A percentile compares a stretch with the other conserved stretches of the same genome.
Evolutionary conservation across 2,329 filamentous ascomycete species (phyloP).

Genomic region (Proliferodiscus dingleyae): DNA sequence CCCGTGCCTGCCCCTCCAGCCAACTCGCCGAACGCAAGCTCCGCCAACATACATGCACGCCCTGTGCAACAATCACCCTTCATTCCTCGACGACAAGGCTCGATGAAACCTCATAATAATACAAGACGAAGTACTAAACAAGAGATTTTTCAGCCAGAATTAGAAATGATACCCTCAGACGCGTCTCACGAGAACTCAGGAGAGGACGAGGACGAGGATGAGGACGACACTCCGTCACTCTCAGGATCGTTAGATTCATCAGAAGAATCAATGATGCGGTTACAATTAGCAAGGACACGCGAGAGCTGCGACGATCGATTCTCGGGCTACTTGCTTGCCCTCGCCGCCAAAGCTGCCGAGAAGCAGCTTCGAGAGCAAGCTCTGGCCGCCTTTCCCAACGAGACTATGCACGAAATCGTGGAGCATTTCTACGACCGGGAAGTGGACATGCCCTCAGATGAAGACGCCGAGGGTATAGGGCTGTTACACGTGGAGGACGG

Average conservation of each 20-base stretch:
- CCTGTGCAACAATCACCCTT: constrained; percentile 30
- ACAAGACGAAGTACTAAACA: constrained; percentile 36
- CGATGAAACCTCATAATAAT: constrained; percentile 38
- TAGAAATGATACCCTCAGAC: constrained; percentile 34
- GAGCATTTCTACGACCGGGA: constrained; percentile 34
- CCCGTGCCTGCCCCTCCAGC: constrained; percentile 43
- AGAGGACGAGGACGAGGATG: constrained; percentile 28
- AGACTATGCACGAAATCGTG: constrained; percentile 37
- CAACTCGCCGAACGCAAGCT: constrained; percentile 37
- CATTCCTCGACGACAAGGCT: constrained; percentile 36
- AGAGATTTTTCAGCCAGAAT: constrained; percentile 37
- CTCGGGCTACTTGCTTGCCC: constrained; percentile 69
- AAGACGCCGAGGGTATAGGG: constrained; percentile 27
- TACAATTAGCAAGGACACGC: constrained; percentile 46
- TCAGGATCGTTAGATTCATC: constrained; percentile 30
- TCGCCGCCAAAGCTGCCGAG: constrained; percentile 76
- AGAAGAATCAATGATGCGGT: constrained; percentile 29
- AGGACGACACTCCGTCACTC: constrained; percentile 29
- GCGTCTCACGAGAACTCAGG: constrained; percentile 42
- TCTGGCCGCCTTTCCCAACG: constrained; percentile 71
- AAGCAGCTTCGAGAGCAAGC: constrained; percentile 73
- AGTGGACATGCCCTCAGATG: constrained; percentile 30
- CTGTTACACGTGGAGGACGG: constrained; percentile 23
- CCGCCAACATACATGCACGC: constrained; percentile 27
- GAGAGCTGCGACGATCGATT: constrained; percentile 72